Conservation (phyloP, 1,139 yeast species). For the Kodamaea arcana region DNA sequence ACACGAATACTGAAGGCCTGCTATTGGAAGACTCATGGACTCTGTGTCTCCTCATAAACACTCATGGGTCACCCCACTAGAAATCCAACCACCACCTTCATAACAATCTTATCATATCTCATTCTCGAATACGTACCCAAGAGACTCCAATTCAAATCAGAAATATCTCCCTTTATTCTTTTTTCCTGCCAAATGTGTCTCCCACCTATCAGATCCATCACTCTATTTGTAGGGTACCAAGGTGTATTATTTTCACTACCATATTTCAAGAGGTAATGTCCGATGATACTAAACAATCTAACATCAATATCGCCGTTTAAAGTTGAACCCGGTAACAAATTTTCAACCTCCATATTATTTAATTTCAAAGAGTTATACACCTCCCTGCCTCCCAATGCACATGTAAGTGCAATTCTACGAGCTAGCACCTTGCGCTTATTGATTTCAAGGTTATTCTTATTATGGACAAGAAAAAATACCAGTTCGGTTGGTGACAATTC, state of each 20-base stretch:
- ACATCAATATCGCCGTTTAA: conserved; percentile 1
- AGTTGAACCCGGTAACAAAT: not conserved
- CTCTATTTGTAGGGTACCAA: not conserved
- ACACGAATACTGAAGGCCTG: no score
- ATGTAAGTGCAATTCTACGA: not conserved
- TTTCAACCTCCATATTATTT: not conserved
- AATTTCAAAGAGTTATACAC: not conserved
- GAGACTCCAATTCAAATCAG: not conserved
- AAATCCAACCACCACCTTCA: no score
- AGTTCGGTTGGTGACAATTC: no score
- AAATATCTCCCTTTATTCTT: not conserved
- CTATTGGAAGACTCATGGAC: no score
- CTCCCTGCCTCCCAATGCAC: conserved; percentile 3
- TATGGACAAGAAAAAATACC: no score
- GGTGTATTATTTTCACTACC: not conserved
- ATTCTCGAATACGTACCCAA: not conserved
- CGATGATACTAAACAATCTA: conserved; percentile 1
- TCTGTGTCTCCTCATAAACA: no score
- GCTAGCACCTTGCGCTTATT: not conserved
- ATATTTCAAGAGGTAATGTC: conserved; percentile 3
- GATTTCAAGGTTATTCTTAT: no score
- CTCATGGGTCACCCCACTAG: no score
- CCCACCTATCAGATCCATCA: conserved; percentile 1
- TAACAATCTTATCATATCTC: not conserved
- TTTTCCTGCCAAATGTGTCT: conserved; percentile 1